Conservation (phyloP, 306 rosid genomes). For the Cucurbita maxima region DNA sequence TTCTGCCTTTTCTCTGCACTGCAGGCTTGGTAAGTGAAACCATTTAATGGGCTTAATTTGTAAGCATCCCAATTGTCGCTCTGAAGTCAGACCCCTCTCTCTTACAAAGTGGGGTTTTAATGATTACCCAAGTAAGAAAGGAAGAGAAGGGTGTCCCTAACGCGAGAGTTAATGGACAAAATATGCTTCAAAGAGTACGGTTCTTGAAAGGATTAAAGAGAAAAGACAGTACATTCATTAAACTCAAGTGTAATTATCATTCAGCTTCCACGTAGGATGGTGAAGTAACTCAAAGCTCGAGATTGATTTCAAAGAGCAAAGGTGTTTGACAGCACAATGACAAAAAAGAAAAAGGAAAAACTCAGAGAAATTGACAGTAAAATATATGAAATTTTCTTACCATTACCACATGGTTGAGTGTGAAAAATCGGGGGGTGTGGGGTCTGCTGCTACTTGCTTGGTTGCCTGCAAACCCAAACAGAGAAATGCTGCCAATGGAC, state of each 20-base stretch:
- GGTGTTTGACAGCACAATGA: slow-evolving; percentile 12
- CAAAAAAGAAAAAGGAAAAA: neutral
- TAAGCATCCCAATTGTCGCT: neutral
- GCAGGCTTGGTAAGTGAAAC: slow-evolving; percentile 4
- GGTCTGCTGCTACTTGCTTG: neutral
- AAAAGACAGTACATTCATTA: slow-evolving; percentile 1
- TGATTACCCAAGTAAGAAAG: neutral
- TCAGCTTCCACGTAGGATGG: neutral
- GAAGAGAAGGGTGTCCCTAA: neutral
- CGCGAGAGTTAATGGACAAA: neutral
- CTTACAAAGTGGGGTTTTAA: neutral
- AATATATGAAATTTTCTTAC: neutral
- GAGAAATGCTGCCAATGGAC: neutral
- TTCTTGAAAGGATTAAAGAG: neutral
- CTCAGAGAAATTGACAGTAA: neutral
- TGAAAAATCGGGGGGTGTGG: neutral
- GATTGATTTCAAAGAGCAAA: slow-evolving; percentile 2
- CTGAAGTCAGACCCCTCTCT: neutral
- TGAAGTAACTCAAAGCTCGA: slow-evolving; percentile 1
- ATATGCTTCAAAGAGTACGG: neutral
- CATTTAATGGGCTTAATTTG: neutral
- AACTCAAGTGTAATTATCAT: neutral
- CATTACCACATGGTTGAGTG: neutral
- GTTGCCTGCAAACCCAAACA: slow-evolving; percentile 5
- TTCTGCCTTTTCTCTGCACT: neutral